Evolutionary conservation across 257 asterid species (phyloP).

Genomic region (Thymus quinquecostatus): DNA sequence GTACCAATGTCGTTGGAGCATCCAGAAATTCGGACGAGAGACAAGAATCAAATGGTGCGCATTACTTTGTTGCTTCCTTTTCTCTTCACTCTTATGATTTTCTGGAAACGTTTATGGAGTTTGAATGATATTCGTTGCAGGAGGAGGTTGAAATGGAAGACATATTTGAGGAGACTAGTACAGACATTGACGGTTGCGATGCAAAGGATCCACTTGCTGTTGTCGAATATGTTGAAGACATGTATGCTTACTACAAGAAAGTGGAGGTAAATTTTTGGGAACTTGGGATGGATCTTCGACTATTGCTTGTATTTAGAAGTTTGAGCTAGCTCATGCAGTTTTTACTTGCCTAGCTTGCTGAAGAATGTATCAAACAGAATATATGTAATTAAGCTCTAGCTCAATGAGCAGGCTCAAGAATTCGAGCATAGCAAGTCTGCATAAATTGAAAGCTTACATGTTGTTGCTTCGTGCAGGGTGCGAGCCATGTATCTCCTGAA

Average conservation of each 20-base stretch:
- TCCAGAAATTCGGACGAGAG: conserved; percentile 38
- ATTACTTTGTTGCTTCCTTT: background rate
- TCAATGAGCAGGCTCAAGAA: background rate
- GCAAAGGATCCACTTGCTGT: conserved; percentile 62
- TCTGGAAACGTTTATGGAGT: background rate
- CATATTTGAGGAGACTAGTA: conserved; percentile 57
- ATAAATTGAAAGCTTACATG: background rate
- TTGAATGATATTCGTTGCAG: conserved; percentile 9
- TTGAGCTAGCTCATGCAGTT: background rate
- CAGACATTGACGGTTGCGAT: conserved; percentile 65
- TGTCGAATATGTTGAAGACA: conserved; percentile 65
- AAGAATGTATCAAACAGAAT: too few relatives aligned
- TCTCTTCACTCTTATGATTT: background rate
- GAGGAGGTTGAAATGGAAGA: conserved; percentile 83
- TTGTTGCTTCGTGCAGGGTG: conserved; percentile 42
- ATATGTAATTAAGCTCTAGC: background rate
- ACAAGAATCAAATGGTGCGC: conserved; percentile 53
- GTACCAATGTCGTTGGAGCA: conserved; percentile 82
- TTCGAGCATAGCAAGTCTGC: too few relatives aligned
- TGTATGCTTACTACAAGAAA: conserved; percentile 65
- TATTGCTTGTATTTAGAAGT: background rate
- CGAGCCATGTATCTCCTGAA: conserved; percentile 57
- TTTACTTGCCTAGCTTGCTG: too few relatives aligned
- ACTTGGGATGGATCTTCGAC: background rate
- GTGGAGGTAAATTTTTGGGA: conserved; percentile 57